Base-by-base conservation (phyloP, 1,284 basidiomycete genomes). In the Cryptococcus sp. region DNA sequence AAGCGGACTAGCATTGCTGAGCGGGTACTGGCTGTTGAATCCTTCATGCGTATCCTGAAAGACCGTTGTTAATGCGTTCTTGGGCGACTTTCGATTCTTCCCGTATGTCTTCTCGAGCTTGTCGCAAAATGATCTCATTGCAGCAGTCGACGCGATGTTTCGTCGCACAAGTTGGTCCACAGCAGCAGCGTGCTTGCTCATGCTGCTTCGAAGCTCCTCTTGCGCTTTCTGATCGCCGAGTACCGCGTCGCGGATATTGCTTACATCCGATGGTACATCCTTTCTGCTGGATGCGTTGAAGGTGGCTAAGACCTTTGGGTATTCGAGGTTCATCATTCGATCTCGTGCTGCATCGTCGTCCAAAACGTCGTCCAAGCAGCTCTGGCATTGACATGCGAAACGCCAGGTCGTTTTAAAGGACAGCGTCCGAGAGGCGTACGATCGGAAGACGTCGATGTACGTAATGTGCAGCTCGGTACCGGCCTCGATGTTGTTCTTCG, bases 41-140 rank as follows among this genome's bases (percentile, higher is more conserved):
- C 7, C 11, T 14, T 35, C 18, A 9, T 44, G 43, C 5, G 43
- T 34, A 5, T 18, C 31, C 31, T 5, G 6, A 7, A 9, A 44
- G 5, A 36, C 28, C 18, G 5, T 33, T 7, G 19, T 18, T 16
- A 44, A 23, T 5, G 31, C 23, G 5, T 14, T 24, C 23, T 44
- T 44, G 9, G 31, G 33, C 28, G 43, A 33, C 19, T 23, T 33
- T 6, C 43, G 43, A 25, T 25, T 31, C 9, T 33, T 33, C 16
- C 10, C 31, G 19, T 44, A 44, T 6, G 43, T 44, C 43, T 33
- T 35, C 23, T 44, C 43, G n/a, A 44, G 43, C 32, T 44, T 44
- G 31, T 33, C 43, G 33, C 28, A 34, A 31, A 44, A 34, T 12
- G 23, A 10, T 9, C 9, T 11, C 35, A 36, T 6, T 16, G 7